These are phyloP conservation scores for Aspergillus tanneri DNA, from an alignment of 2,329 filamentous ascomycete species.

Conservation along the genomic window DNA sequence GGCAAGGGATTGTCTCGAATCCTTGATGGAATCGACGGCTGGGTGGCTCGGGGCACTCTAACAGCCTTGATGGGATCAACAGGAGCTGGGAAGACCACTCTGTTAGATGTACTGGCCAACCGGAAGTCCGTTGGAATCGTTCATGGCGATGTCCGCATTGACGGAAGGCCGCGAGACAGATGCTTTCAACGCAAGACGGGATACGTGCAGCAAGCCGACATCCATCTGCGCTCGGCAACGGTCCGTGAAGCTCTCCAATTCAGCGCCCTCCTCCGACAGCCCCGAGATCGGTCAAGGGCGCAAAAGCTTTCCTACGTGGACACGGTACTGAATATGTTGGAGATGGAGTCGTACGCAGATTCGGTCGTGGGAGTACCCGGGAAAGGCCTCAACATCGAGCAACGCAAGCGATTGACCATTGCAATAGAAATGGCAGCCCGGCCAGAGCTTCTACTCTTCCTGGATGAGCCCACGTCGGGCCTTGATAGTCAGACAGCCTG, in stretches of 20 bases:
- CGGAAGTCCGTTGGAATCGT: slow-evolving; percentile 58
- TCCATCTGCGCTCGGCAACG: slow-evolving; percentile 75
- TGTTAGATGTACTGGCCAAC: slow-evolving; percentile 81
- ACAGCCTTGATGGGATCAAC: slow-evolving; percentile 90
- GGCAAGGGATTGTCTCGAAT: slow-evolving; percentile 73
- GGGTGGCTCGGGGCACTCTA: slow-evolving; percentile 90
- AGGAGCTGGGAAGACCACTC: slow-evolving; percentile 87
- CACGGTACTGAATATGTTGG: slow-evolving; percentile 71
- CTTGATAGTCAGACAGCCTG: slow-evolving; percentile 83
- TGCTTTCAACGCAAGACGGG: slow-evolving; percentile 62
- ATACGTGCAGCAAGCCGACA: slow-evolving; percentile 65
- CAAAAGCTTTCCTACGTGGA: slow-evolving; percentile 84
- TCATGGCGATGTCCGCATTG: slow-evolving; percentile 59
- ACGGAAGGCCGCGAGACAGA: slow-evolving; percentile 51
- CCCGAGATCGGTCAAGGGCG: slow-evolving; percentile 60
- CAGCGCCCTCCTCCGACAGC: slow-evolving; percentile 77
- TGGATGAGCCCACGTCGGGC: slow-evolving; percentile 86
- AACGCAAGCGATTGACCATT: slow-evolving; percentile 72
- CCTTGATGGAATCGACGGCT: slow-evolving; percentile 82
- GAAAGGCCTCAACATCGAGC: slow-evolving; percentile 62
- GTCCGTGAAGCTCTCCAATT: slow-evolving; percentile 82
- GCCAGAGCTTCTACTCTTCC: slow-evolving; percentile 76
- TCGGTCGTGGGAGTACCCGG: slow-evolving; percentile 80
- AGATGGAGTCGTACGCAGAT: slow-evolving; percentile 81
- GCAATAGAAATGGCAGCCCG: slow-evolving; percentile 86